Percentiles rank a stretch among this genome's conserved stretches.
These are phyloP conservation scores for Akanthomyces lecanii DNA, from an alignment of 2,329 filamentous ascomycete genomes.

Conservation along the genomic window DNA sequence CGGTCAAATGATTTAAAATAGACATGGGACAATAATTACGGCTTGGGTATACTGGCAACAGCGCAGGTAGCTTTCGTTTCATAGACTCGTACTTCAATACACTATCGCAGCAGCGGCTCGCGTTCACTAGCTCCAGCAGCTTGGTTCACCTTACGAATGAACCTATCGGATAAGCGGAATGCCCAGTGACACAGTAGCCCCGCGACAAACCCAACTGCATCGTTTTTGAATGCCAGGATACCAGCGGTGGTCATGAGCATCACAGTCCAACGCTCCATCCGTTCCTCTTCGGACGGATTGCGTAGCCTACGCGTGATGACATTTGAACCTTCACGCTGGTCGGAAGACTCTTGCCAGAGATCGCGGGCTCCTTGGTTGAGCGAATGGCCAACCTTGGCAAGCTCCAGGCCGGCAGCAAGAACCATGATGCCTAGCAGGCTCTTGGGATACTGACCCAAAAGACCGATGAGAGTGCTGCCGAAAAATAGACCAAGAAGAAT, in stretches of 20 bases:
- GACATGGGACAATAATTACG: not conserved
- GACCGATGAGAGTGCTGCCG: constrained; percentile 65
- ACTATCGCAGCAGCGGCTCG: constrained; percentile 29
- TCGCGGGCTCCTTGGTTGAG: constrained; percentile 68
- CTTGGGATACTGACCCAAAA: constrained; percentile 70
- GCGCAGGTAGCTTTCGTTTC: not conserved
- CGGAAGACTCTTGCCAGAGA: constrained; percentile 52
- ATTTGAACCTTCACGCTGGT: constrained; percentile 31
- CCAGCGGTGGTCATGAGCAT: constrained; percentile 86
- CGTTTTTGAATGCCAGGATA: constrained; percentile 82
- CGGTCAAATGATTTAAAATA: not conserved
- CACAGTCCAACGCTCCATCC: constrained; percentile 74
- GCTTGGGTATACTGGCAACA: not conserved
- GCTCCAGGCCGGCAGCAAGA: constrained; percentile 79
- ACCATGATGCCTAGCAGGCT: constrained; percentile 83
- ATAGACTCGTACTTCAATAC: constrained; percentile 1
- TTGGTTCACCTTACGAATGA: constrained; percentile 35
- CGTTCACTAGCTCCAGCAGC: constrained; percentile 25
- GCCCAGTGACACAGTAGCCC: constrained; percentile 76
- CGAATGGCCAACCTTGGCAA: constrained; percentile 79
- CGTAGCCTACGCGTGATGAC: constrained; percentile 41
- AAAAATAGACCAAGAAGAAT: constrained; percentile 71
- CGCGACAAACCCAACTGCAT: constrained; percentile 78
- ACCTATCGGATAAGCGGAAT: constrained; percentile 47
- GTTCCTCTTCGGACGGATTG: constrained; percentile 61